phyloP scores from a whole-genome alignment of 805 yeast species.

The Ascoidea tarda region DNA sequence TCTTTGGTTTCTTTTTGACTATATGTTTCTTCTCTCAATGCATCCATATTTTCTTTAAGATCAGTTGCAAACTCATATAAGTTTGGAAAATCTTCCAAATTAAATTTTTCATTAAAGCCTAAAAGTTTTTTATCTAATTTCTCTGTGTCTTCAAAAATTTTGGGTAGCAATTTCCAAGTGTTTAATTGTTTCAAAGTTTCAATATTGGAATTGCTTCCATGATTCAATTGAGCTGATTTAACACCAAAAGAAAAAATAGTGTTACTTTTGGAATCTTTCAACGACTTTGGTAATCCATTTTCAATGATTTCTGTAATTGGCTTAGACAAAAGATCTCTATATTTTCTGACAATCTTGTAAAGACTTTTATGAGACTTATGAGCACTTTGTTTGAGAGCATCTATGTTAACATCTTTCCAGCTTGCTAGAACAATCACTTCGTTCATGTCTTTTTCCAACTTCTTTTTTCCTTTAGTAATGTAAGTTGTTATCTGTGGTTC shows the following conservation, averaged over 20 bases:
- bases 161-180: conserved; percentile 7
- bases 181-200: background rate
- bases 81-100: conserved; percentile 26
- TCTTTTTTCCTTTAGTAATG: conserved; percentile 31
- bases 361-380: conserved; percentile 74
- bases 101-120: conserved; percentile 13
- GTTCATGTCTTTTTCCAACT: conserved; percentile 61
- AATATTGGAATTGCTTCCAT: background rate
- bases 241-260: background rate
- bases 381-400: conserved; percentile 89
- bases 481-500: conserved; percentile 28
- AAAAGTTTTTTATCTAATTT: conserved; percentile 5
- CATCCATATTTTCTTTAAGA: conserved; percentile 40
- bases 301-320: conserved; percentile 45
- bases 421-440: conserved; percentile 85
- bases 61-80: conserved; percentile 42
- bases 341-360: conserved; percentile 74
- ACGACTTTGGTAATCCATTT: conserved; percentile 29
- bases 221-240: conserved; percentile 7
- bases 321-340: conserved; percentile 44
- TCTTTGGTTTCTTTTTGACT: conserved; percentile 57
- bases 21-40: conserved; percentile 53
- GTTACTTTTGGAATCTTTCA: conserved; percentile 7
- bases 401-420: conserved; percentile 94
- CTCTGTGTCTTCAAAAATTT: conserved; percentile 10